phyloP scores from a whole-genome alignment of 2,329 filamentous ascomycete genomes.

The Ophiosphaerella narmari region DNA sequence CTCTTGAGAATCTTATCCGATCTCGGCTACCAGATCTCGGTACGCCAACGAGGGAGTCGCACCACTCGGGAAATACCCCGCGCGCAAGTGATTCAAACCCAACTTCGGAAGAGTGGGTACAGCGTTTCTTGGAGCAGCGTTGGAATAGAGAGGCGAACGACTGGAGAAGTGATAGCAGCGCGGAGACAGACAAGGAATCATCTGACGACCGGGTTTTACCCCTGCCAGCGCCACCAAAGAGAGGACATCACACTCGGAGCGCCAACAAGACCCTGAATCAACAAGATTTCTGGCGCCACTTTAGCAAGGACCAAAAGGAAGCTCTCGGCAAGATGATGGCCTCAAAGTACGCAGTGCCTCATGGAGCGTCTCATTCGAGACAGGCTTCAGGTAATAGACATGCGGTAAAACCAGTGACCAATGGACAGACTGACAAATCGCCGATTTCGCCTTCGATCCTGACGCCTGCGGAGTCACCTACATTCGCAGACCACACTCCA shows the following conservation, averaged over 20 bases:
- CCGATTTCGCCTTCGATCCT: slow-evolving; percentile 24
- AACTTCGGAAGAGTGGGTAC: slow-evolving; percentile 82
- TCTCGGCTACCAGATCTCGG: slow-evolving; percentile 39
- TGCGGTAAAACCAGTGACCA: slow-evolving; percentile 11
- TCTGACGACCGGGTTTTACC: slow-evolving; percentile 17
- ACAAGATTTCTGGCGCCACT: slow-evolving; percentile 55
- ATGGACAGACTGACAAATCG: slow-evolving; percentile 24
- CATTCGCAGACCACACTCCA: slow-evolving; percentile 23
- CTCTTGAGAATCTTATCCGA: slow-evolving; percentile 46
- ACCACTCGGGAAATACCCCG: slow-evolving; percentile 28
- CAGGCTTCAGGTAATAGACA: slow-evolving; percentile 27
- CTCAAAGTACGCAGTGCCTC: slow-evolving; percentile 46
- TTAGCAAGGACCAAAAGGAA: slow-evolving; percentile 46
- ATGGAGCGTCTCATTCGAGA: slow-evolving; percentile 41
- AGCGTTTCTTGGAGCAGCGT: slow-evolving; percentile 76
- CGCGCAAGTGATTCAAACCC: slow-evolving; percentile 41
- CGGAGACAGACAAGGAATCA: slow-evolving; percentile 63
- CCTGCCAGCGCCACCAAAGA: slow-evolving; percentile 29
- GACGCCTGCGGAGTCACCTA: slow-evolving; percentile 21
- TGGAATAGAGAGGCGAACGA: slow-evolving; percentile 72
- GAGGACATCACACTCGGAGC: slow-evolving; percentile 49
- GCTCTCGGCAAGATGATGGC: slow-evolving; percentile 47
- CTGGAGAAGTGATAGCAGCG: slow-evolving; percentile 78
- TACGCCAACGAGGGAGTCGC: slow-evolving; percentile 30
- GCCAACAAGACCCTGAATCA: slow-evolving; percentile 56